These are phyloP conservation scores for Brassica nigra DNA, from an alignment of 345 rosid genomes.

Conservation along the genomic window DNA sequence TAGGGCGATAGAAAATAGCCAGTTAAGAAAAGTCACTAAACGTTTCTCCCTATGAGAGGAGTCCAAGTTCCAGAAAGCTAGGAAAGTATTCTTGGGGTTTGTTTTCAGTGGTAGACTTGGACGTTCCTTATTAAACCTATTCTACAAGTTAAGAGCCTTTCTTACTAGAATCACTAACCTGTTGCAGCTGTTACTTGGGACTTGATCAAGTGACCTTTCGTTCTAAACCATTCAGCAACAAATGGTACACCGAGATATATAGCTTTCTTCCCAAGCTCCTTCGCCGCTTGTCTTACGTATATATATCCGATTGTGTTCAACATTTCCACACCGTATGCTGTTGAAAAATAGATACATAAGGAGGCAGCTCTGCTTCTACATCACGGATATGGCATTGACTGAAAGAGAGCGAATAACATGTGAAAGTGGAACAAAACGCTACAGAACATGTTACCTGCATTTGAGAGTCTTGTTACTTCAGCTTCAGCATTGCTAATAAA, in stretches of 20 bases:
- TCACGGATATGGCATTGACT: not conserved
- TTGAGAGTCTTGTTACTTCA: constrained; percentile 84
- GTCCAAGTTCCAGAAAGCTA: constrained; percentile 9
- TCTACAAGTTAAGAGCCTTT: not conserved
- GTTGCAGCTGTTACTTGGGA: constrained; percentile 99
- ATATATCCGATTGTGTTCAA: constrained; percentile 92
- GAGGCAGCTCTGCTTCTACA: not conserved
- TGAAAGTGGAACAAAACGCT: constrained; percentile 7
- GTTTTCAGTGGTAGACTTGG: not conserved
- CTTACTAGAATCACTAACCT: constrained; percentile 52
- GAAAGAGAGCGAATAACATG: constrained; percentile 21
- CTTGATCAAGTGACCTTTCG: constrained; percentile 38
- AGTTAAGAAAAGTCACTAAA: not conserved
- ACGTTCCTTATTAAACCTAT: not conserved
- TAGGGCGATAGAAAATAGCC: constrained; percentile 38
- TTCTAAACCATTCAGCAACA: not conserved
- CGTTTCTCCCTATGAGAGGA: constrained; percentile 8
- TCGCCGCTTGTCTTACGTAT: constrained; percentile 90
- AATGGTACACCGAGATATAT: constrained; percentile 50
- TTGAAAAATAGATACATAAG: constrained; percentile 27
- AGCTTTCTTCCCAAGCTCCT: constrained; percentile 68
- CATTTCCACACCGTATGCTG: constrained; percentile 98
- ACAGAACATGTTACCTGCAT: constrained; percentile 61
- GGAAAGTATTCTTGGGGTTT: not conserved
- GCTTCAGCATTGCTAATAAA: constrained; percentile 69